Evolutionary conservation across 345 rosid species (phyloP).

Genomic region (Bretschneidera sinensis): DNA sequence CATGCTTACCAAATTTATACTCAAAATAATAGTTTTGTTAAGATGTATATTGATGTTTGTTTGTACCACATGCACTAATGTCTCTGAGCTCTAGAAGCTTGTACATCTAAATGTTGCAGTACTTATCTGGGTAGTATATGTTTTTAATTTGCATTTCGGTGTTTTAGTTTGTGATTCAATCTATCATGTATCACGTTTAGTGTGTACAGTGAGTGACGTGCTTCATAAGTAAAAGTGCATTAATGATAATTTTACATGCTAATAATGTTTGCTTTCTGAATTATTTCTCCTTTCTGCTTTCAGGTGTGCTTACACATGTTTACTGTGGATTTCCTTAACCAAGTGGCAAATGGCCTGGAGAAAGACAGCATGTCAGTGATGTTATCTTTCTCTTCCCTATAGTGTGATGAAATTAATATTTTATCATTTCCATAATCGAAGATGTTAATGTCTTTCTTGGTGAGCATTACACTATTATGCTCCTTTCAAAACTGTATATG

Average conservation of each 20-base stretch:
- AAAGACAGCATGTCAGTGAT: conserved; percentile 83
- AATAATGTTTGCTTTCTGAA: no score
- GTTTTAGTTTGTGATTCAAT: not conserved
- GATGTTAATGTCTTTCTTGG: no score
- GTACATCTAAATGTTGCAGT: not conserved
- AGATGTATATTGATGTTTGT: no score
- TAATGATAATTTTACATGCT: not conserved
- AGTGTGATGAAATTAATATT: not conserved
- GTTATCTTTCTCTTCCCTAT: not conserved
- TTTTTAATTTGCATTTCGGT: no score
- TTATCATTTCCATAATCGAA: not conserved
- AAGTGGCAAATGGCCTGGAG: conserved; percentile 91
- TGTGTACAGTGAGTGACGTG: not conserved
- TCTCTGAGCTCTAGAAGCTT: no score
- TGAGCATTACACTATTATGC: not conserved
- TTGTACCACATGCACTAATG: no score
- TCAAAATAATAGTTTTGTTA: no score
- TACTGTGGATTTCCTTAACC: conserved; percentile 89
- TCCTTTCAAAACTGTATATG: no score
- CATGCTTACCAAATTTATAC: no score
- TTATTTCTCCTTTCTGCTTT: conserved; percentile 10
- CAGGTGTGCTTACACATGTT: conserved; percentile 99
- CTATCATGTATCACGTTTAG: not conserved
- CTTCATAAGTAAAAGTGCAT: not conserved
- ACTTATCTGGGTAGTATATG: not conserved